Evolutionary conservation across 73 alveolate species (phyloP).

Genomic region (Halteria grandinella): DNA sequence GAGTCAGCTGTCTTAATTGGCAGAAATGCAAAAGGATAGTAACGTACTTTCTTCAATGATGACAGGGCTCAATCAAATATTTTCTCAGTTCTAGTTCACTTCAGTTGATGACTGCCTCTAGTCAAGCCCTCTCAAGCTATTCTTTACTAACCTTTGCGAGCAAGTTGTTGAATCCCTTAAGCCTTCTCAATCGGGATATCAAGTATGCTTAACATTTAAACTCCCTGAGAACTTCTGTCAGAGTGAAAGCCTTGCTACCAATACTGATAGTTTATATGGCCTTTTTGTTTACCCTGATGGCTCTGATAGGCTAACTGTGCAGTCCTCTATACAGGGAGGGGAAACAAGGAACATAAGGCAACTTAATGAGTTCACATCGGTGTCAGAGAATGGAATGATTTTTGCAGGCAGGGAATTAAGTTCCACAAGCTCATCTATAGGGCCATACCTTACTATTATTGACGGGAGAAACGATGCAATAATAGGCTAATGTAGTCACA

Average conservation of each 20-base stretch:
- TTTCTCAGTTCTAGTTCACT: neutral
- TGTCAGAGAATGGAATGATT: slow-evolving; percentile 20
- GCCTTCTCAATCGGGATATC: slow-evolving; percentile 1
- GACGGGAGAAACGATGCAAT: neutral
- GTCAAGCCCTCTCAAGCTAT: neutral
- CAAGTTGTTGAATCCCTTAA: neutral
- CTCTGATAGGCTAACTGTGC: neutral
- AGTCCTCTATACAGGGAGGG: slow-evolving; percentile 25
- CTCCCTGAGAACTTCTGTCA: slow-evolving; percentile 10
- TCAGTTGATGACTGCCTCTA: slow-evolving; percentile 29
- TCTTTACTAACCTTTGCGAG: slow-evolving; percentile 17
- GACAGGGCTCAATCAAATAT: neutral
- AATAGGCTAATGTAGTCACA: neutral
- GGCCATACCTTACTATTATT: too few species aligned
- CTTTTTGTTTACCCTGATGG: neutral
- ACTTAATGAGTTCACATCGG: slow-evolving; percentile 26
- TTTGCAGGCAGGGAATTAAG: neutral
- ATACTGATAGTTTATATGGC: neutral
- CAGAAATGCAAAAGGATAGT: slow-evolving; percentile 22
- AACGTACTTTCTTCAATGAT: neutral
- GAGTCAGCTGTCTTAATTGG: neutral
- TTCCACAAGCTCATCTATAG: neutral
- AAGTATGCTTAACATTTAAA: neutral
- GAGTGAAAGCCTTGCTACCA: too few species aligned
- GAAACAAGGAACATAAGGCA: neutral